These are phyloP conservation scores for Termitomyces eurrhizus DNA, from an alignment of 768 basidiomycete genomes.

Conservation along the genomic window DNA sequence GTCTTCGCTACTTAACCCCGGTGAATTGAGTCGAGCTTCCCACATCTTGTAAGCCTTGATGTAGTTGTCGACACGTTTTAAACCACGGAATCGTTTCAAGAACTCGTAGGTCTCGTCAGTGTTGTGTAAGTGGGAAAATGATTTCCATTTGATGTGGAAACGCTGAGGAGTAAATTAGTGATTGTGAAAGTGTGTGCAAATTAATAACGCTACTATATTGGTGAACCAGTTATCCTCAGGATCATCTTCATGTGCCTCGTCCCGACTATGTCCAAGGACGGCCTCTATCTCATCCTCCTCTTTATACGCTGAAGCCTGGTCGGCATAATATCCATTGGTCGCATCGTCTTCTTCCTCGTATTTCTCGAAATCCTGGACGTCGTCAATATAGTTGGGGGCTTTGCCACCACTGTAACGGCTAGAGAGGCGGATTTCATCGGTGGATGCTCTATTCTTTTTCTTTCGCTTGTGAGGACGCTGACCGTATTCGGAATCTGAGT, in stretches of 20 bases:
- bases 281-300: slow-evolving; percentile 90
- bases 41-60: slow-evolving; percentile 86
- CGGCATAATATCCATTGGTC: slow-evolving; percentile 51
- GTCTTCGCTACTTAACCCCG: slow-evolving; percentile 80
- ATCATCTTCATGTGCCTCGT: slow-evolving; percentile 77
- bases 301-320: slow-evolving; percentile 49
- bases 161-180: slow-evolving; percentile 49
- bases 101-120: slow-evolving; percentile 99
- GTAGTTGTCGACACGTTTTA: slow-evolving; percentile 98
- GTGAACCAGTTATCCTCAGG: slow-evolving; percentile 80
- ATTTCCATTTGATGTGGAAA: slow-evolving; percentile 99
- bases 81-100: slow-evolving; percentile 89
- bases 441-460: slow-evolving; percentile 55
- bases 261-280: slow-evolving; percentile 82
- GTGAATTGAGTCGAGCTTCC: slow-evolving; percentile 58
- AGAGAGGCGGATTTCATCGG: slow-evolving; percentile 75
- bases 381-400: slow-evolving; percentile 83
- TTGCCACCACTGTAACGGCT: slow-evolving; percentile 57
- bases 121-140: slow-evolving; percentile 96
- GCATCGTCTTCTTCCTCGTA: slow-evolving; percentile 63
- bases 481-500: slow-evolving; percentile 87
- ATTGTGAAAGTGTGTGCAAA: slow-evolving; percentile 3
- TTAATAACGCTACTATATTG: slow-evolving; percentile 62
- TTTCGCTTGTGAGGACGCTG: slow-evolving; percentile 81
- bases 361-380: slow-evolving; percentile 75